Evolutionary conservation across 1,284 basidiomycete genomes (phyloP).

Genomic region (Trametes hirsuta): DNA sequence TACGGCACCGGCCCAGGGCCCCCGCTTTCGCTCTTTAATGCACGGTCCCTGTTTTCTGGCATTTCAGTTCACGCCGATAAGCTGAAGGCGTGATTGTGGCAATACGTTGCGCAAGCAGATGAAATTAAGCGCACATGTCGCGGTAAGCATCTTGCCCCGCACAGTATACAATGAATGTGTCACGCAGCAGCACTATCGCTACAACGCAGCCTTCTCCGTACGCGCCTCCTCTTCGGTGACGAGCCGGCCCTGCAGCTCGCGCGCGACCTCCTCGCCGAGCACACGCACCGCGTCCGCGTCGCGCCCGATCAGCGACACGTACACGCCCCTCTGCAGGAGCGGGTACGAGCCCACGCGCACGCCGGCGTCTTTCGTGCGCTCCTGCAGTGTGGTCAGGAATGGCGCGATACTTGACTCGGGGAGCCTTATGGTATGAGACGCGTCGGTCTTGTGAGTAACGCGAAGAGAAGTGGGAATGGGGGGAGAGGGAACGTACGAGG

Average conservation of each 20-base stretch:
- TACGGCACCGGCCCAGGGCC: slow-evolving; percentile 24
- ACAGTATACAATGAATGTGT: too few relatives aligned
- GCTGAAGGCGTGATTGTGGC: not conserved
- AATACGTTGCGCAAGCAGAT: not conserved
- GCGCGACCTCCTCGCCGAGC: slow-evolving; percentile 72
- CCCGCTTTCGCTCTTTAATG: slow-evolving; percentile 32
- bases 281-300: slow-evolving; percentile 53
- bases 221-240: slow-evolving; percentile 63
- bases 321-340: slow-evolving; percentile 62
- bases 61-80: not conserved
- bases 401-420: slow-evolving; percentile 91
- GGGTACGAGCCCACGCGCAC: slow-evolving; percentile 89
- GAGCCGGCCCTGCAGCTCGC: slow-evolving; percentile 56
- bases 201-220: slow-evolving; percentile 34
- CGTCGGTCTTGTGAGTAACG: slow-evolving; percentile 5
- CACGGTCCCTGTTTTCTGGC: slow-evolving; percentile 21
- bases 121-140: too few relatives aligned
- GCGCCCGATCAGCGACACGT: slow-evolving; percentile 83
- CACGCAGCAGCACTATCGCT: not conserved
- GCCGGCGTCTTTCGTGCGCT: slow-evolving; percentile 72
- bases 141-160: too few relatives aligned
- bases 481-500: slow-evolving; percentile 52
- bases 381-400: slow-evolving; percentile 80
- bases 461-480: not conserved
- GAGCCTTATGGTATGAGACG: slow-evolving; percentile 45